phyloP scores from a whole-genome alignment of 352 stramenopile genomes.

The Pythium guiyangense region DNA sequence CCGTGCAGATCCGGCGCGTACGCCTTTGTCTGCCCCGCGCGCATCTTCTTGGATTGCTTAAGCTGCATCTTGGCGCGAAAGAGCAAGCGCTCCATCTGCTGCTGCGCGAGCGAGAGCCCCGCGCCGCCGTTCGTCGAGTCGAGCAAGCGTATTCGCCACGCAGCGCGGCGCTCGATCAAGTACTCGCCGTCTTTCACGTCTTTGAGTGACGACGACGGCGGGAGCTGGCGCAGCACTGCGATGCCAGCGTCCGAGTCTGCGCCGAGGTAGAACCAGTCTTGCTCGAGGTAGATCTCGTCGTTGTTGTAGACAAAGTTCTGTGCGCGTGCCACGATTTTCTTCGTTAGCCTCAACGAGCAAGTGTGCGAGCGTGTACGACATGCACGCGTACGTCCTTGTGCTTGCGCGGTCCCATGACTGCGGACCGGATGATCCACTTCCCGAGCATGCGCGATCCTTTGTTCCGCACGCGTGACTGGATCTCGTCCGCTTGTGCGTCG shows the following conservation, averaged over 20 bases:
- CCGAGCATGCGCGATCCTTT: conserved; percentile 70
- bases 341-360: background rate
- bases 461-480: conserved; percentile 75
- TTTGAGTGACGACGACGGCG: conserved; percentile 22
- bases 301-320: conserved; percentile 83
- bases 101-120: conserved; percentile 64
- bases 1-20: conserved; percentile 43
- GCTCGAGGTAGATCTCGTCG: conserved; percentile 77
- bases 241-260: conserved; percentile 55
- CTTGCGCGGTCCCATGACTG: conserved; percentile 31
- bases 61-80: conserved; percentile 69
- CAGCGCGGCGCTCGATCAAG: conserved; percentile 57
- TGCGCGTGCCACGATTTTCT: background rate
- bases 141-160: conserved; percentile 62
- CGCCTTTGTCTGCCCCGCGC: conserved; percentile 39
- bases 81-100: conserved; percentile 77
- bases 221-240: conserved; percentile 64
- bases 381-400: conserved; percentile 40
- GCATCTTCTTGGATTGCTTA: conserved; percentile 73
- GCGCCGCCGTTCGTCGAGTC: conserved; percentile 64
- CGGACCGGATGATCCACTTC: conserved; percentile 76
- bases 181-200: conserved; percentile 55
- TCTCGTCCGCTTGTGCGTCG: conserved; percentile 72
- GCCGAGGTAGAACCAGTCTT: conserved; percentile 82
- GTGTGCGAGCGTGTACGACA: background rate